Evolutionary conservation across 2,329 filamentous ascomycete genomes (phyloP).

Genomic region (Cercospora berteroae): DNA sequence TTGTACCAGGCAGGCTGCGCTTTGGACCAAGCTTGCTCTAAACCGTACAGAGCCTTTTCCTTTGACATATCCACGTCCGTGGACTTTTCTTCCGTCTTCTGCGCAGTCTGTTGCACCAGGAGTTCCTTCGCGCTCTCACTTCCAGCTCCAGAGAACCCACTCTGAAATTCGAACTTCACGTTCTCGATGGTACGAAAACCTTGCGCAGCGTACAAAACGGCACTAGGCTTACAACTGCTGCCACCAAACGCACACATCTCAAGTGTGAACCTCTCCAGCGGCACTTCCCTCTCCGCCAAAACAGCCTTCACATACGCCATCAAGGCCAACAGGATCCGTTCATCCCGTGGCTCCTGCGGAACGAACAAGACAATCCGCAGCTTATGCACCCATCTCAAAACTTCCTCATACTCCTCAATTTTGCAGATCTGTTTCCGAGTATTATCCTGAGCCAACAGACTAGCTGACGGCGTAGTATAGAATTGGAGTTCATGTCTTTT

Average conservation of each 20-base stretch:
- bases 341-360: background rate
- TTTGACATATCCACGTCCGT: background rate
- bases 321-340: background rate
- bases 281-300: background rate
- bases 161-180: conserved; percentile 15
- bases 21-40: background rate
- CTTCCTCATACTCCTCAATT: background rate
- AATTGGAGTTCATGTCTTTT: conserved; percentile 8
- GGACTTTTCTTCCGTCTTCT: background rate
- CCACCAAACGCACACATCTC: conserved; percentile 1
- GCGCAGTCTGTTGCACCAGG: background rate
- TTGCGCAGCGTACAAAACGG: conserved; percentile 17
- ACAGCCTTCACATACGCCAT: conserved; percentile 6
- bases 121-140: conserved; percentile 11
- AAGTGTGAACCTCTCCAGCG: background rate
- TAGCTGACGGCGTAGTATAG: background rate
- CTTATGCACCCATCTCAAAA: background rate
- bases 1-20: background rate
- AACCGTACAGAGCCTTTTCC: background rate
- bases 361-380: background rate
- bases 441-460: background rate
- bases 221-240: conserved; percentile 3
- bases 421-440: background rate
- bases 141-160: conserved; percentile 11
- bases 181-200: conserved; percentile 10